Base-by-base conservation (phyloP, 2,329 filamentous ascomycete species). In the Nemania sp. region DNA sequence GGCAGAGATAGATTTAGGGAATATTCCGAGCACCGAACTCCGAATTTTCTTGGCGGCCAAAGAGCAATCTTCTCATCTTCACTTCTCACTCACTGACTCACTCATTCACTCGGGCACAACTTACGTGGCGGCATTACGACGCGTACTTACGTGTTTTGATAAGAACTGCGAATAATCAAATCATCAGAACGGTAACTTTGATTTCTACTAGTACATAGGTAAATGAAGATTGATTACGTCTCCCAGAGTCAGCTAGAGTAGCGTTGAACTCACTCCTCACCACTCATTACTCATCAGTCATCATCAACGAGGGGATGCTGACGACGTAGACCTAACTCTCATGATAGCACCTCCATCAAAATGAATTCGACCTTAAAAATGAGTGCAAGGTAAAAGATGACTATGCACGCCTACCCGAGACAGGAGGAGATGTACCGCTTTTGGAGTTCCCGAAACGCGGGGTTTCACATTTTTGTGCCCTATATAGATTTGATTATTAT, bases 21-120 rank as follows among this genome's bases (percentile, higher is more conserved):
- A 18, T 62, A 55, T 47, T 62, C 51, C 60, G 60, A 62, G 24
- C 52, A 43, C 60, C 60, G 60, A 26, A n/a, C 24, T 54, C 59
- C 49, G 49, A 54, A 38, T 38, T 26, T 32, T 32, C 29, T n/a
- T n/a, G n/a, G 8, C 29, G 4, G 29, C 29, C 29, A 32, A 32
- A 70, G 47, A 56, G 41, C 20, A 15, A 26, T 3, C 4, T 43
- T 11, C 27, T 20, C n/a, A 38, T 26, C 11, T 24, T 32, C 8
- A 47, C 38, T n/a, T n/a, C n/a, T n/a, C n/a, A n/a, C n/a, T n/a
- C n/a, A n/a, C n/a, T n/a, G n/a, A n/a, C n/a, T 35, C 18, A 52
- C 49, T 8, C 20, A 35, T 29, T n/a, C n/a, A n/a, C n/a, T n/a
- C n/a, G n/a, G n/a, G n/a, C n/a, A n/a, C n/a, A n/a, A 22, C 43